Conservation (phyloP, 768 basidiomycete species). For the Sporobolomyces phaffii region DNA sequence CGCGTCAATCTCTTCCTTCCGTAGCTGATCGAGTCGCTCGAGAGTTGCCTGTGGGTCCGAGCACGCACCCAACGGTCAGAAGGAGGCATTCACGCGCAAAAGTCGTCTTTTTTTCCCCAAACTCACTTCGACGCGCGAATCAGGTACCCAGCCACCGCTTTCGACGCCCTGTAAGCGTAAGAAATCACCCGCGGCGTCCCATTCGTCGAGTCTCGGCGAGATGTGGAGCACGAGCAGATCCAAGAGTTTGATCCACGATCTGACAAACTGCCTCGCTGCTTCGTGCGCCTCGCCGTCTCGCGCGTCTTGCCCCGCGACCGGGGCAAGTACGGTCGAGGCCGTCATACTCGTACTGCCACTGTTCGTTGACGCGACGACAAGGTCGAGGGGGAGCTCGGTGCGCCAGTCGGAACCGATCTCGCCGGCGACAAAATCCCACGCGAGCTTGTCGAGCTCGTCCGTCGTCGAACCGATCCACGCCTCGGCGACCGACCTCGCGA, state of each 20-base stretch:
- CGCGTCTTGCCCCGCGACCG: neutral
- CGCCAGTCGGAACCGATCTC: neutral
- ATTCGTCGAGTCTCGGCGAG: slow-evolving; percentile 28
- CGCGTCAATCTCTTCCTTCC: slow-evolving; percentile 1
- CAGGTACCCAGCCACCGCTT: slow-evolving; percentile 36
- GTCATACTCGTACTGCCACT: neutral
- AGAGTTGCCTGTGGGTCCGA: neutral
- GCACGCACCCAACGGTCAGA: neutral
- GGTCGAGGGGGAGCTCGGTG: slow-evolving; percentile 15
- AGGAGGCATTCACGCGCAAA: too few species aligned
- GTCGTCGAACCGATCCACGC: slow-evolving; percentile 28
- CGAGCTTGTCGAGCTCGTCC: slow-evolving; percentile 25
- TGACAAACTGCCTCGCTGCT: slow-evolving; percentile 6
- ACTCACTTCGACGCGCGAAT: slow-evolving; percentile 35
- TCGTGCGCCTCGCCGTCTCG: neutral
- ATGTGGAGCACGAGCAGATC: slow-evolving; percentile 32
- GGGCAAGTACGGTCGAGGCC: slow-evolving; percentile 1
- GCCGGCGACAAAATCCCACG: neutral
- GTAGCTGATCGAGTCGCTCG: neutral
- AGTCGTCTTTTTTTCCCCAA: too few species aligned
- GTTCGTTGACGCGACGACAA: neutral
- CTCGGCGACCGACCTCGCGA: slow-evolving; percentile 22
- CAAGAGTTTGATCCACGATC: slow-evolving; percentile 25
- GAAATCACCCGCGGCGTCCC: slow-evolving; percentile 36
- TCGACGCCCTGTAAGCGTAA: slow-evolving; percentile 24